These are phyloP conservation scores for Chalaropsis thielavioides DNA, from an alignment of 2,329 filamentous ascomycete genomes.

Conservation along the genomic window DNA sequence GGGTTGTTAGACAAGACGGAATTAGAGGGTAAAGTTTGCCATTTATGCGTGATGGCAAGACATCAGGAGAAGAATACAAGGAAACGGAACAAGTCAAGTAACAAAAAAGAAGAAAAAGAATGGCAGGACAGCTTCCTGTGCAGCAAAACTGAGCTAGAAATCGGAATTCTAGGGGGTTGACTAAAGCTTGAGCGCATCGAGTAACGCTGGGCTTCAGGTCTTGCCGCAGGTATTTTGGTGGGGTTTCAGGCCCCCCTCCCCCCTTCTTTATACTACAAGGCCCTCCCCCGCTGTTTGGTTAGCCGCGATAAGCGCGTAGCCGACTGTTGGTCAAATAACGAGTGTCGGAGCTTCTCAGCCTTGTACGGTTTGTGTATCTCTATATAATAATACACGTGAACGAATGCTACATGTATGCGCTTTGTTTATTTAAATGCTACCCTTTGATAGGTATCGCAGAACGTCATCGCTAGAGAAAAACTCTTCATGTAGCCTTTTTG, in stretches of 20 bases:
- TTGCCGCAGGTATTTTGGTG: conserved; percentile 1
- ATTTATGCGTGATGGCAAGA: neutral
- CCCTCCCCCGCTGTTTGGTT: neutral
- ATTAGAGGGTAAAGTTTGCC: neutral
- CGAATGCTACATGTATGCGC: too few relatives aligned
- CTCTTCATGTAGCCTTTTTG: conserved; percentile 50
- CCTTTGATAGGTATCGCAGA: conserved; percentile 47
- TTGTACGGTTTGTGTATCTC: neutral
- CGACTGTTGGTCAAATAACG: neutral
- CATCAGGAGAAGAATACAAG: neutral
- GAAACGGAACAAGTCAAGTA: neutral
- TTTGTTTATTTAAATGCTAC: conserved; percentile 11
- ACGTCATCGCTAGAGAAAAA: conserved; percentile 66
- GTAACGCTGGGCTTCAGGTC: neutral
- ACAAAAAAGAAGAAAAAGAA: neutral
- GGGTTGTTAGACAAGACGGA: neutral
- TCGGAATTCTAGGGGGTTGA: conserved; percentile 8
- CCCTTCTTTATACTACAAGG: neutral
- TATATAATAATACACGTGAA: too few relatives aligned
- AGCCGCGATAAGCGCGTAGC: neutral
- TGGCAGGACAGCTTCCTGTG: neutral
- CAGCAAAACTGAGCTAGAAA: neutral
- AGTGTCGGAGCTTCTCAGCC: neutral
- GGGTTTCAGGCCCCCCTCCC: neutral
- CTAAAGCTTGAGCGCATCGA: conserved; percentile 3